Percentiles rank a stretch among this genome's conserved stretches.
Evolutionary conservation across 306 rosid genomes (phyloP).

Genomic region (Cercis canadensis): DNA sequence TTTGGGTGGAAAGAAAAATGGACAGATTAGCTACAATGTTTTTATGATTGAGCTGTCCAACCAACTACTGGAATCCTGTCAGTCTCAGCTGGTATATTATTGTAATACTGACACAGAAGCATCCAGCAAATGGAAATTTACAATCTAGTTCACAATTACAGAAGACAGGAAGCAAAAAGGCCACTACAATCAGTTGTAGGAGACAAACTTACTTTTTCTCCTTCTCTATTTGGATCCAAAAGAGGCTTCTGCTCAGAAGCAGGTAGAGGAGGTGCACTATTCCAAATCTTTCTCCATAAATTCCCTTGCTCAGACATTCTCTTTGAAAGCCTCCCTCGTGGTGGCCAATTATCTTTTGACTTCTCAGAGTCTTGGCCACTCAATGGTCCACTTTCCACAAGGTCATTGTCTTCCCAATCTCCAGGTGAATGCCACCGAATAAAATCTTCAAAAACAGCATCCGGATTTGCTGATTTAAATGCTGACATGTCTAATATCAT

Average conservation of each 20-base stretch:
- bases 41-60: not conserved
- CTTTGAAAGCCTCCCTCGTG: constrained; percentile 82
- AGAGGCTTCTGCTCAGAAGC: constrained; percentile 92
- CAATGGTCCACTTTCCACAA: constrained; percentile 49
- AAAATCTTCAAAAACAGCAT: constrained; percentile 91
- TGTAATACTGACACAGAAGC: not conserved
- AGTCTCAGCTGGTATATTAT: not conserved
- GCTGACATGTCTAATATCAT: constrained; percentile 86
- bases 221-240: constrained; percentile 94
- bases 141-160: not conserved
- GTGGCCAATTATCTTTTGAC: constrained; percentile 73
- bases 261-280: constrained; percentile 68
- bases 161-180: not conserved
- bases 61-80: constrained; percentile 15
- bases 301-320: constrained; percentile 97
- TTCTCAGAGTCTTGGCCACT: constrained; percentile 37
- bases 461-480: constrained; percentile 97
- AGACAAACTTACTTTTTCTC: constrained; percentile 73
- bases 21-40: not conserved
- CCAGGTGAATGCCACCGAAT: constrained; percentile 99
- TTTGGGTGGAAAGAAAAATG: no score
- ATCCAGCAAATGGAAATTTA: not conserved
- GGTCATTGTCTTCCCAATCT: constrained; percentile 79
- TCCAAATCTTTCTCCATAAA: constrained; percentile 91
- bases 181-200: constrained; percentile 17